Percentiles rank a stretch among this genome's conserved stretches.
These are phyloP conservation scores for Raphidocelis subcapitata DNA, from an alignment of 139 green algal genomes.

Conservation along the genomic window DNA sequence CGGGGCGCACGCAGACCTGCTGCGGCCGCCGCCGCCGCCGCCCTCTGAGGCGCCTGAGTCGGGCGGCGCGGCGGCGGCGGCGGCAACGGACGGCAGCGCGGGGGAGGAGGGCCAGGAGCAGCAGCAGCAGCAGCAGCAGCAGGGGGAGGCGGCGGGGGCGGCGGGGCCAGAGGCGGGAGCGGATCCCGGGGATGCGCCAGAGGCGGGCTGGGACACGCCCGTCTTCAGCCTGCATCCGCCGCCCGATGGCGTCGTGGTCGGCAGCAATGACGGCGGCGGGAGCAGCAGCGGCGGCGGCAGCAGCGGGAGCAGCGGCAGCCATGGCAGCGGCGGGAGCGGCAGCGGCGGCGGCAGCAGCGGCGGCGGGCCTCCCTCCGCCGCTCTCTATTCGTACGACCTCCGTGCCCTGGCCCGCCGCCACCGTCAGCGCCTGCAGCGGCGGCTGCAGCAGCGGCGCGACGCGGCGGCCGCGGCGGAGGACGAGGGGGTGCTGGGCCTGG, in stretches of 20 bases:
- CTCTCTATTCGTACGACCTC: conserved; percentile 15
- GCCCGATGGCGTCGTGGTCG: no score
- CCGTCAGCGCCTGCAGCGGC: no score
- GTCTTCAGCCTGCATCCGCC: no score
- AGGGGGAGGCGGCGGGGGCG: not conserved
- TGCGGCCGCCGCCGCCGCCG: not conserved
- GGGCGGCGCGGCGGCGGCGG: not conserved
- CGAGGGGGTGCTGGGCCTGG: not conserved
- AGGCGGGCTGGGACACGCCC: no score
- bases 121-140: conserved; percentile 11
- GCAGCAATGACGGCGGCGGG: not conserved
- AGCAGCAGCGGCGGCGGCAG: not conserved
- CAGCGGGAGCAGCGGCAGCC: not conserved
- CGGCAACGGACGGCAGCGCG: not conserved
- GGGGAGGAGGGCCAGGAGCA: not conserved
- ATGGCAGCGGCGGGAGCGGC: not conserved
- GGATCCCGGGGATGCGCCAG: no score
- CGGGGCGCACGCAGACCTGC: not conserved
- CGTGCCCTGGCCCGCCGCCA: not conserved
- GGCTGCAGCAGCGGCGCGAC: not conserved
- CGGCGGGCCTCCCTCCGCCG: not conserved
- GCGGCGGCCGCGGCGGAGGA: not conserved
- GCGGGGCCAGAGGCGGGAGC: not conserved
- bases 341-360: conserved; percentile 2
- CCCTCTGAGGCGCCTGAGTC: not conserved